phyloP scores from a whole-genome alignment of 352 stramenopile species.

The Phytophthora pseudosyringae region DNA sequence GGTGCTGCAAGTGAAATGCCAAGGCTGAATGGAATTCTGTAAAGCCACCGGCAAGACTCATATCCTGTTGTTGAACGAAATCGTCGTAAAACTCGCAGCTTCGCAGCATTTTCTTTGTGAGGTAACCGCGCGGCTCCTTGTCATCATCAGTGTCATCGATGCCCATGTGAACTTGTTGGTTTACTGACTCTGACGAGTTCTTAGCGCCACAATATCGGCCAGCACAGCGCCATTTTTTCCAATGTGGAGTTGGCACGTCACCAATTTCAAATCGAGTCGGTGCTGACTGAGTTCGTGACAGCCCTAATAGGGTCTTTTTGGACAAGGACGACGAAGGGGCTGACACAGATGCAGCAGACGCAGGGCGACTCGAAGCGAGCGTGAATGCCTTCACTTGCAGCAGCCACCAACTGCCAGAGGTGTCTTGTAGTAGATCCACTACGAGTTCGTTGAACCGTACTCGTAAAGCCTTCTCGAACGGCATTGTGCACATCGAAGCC shows the following conservation, averaged over 20 bases:
- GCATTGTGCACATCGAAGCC: conserved; percentile 35
- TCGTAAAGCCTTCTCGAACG: conserved; percentile 47
- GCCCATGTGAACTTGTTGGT: conserved; percentile 15
- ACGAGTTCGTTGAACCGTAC: conserved; percentile 56
- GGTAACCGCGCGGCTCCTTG: conserved; percentile 46
- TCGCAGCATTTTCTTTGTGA: conserved; percentile 72
- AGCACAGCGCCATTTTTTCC: conserved; percentile 62
- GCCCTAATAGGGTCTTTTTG: not conserved
- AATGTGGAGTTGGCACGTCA: conserved; percentile 10
- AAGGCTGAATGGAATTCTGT: conserved; percentile 44
- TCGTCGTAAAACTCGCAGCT: conserved; percentile 74
- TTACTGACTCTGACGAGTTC: not conserved
- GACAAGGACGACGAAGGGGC: conserved; percentile 1
- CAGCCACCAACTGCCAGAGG: conserved; percentile 61
- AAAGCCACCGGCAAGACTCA: conserved; percentile 56
- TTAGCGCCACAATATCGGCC: conserved; percentile 41
- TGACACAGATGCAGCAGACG: conserved; percentile 19
- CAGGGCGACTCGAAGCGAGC: conserved; percentile 24
- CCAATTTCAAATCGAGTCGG: conserved; percentile 46
- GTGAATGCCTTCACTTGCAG: conserved; percentile 79
- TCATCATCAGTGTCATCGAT: not conserved
- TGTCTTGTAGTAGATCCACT: conserved; percentile 65
- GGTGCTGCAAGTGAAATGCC: conserved; percentile 65
- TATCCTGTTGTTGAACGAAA: conserved; percentile 44
- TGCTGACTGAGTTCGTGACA: conserved; percentile 50